Percentiles rank a stretch among this genome's conserved stretches.
Conservation (phyloP, 2,329 filamentous ascomycete genomes). For the Ilyonectria robusta region DNA sequence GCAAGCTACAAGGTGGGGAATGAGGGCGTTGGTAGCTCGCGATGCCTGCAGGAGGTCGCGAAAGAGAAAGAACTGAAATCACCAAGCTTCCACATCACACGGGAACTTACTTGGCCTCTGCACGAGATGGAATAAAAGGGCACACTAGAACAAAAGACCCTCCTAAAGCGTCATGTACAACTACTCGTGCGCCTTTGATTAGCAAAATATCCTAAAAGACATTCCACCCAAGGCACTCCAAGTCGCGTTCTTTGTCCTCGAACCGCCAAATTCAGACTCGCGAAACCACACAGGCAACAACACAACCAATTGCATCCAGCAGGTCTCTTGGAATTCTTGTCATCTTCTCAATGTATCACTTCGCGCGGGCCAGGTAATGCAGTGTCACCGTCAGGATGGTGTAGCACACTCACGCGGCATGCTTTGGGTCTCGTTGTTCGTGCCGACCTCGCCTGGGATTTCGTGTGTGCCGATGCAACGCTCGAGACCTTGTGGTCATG, state of each 20-base stretch:
- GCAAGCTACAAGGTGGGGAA: conserved; percentile 63
- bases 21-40: conserved; percentile 21
- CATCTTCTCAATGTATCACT: too few species aligned
- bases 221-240: not conserved
- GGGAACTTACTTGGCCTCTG: too few species aligned
- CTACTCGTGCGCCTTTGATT: not conserved
- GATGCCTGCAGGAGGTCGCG: not conserved
- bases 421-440: too few species aligned
- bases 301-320: too few species aligned
- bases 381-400: too few species aligned
- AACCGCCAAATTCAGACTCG: not conserved
- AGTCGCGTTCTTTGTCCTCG: not conserved
- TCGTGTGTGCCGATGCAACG: too few species aligned
- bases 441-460: too few species aligned
- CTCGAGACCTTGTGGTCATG: too few species aligned
- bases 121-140: not conserved
- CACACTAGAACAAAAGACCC: not conserved
- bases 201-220: not conserved
- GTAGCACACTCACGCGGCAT: too few species aligned
- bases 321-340: too few species aligned
- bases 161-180: not conserved
- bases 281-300: too few species aligned
- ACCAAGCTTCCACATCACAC: not conserved
- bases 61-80: not conserved
- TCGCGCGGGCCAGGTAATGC: too few species aligned